phyloP scores from a whole-genome alignment of 192 early-diverging fungal species.

The Linnemannia zychae region DNA sequence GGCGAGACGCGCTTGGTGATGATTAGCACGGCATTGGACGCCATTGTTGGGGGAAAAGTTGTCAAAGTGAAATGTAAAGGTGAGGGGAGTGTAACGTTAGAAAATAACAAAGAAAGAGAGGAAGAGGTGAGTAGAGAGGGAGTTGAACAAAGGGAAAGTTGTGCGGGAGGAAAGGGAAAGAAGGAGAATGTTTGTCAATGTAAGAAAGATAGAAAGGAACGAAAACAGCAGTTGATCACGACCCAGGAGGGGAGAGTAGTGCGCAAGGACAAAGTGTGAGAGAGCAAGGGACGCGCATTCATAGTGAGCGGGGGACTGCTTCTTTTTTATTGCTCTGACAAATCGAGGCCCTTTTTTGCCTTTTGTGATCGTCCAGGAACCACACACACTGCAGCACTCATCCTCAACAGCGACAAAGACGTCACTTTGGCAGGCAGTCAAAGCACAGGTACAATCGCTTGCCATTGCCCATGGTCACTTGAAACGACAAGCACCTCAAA shows the following conservation, averaged over 20 bases:
- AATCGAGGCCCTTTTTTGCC: background rate
- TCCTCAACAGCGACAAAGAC: background rate
- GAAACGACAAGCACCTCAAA: background rate
- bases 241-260: background rate
- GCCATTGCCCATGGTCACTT: background rate
- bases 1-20: constrained; percentile 52
- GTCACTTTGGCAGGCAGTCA: background rate
- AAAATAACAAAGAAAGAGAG: background rate
- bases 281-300: constrained; percentile 3
- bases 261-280: background rate
- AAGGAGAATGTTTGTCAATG: background rate
- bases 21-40: constrained; percentile 52
- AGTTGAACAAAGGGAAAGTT: background rate
- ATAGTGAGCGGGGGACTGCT: background rate
- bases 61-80: background rate
- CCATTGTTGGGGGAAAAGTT: constrained; percentile 31
- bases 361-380: background rate
- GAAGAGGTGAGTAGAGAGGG: background rate
- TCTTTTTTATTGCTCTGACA: background rate
- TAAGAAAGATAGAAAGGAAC: background rate
- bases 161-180: background rate
- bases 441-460: too few species aligned
- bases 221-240: background rate
- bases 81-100: background rate
- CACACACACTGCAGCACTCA: background rate